Evolutionary conservation across 352 stramenopile genomes (phyloP), one percentile per base, ranked within the genome.

Genomic region (Pythium sukuiense): DNA sequence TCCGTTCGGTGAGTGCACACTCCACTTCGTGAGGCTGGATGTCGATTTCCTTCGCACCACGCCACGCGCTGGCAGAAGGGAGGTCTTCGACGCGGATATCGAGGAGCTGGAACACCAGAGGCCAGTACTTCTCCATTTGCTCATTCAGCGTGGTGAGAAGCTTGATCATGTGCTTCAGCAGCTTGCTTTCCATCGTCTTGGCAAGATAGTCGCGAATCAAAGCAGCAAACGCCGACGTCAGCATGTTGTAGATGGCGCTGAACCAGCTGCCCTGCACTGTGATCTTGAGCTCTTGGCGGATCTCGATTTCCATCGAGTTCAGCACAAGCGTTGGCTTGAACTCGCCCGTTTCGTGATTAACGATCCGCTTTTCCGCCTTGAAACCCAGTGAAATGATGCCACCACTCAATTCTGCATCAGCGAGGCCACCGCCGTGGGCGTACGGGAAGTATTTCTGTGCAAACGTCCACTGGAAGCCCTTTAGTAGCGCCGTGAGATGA

Each of bases 111-210:
- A 95, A 91, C 24, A 95, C 77, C 39, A 93, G 67, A 8, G 87
- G 82, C 87, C 87, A 95, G 67, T 93, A 95, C 55, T 91, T 83
- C 59, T 93, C 85, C 76, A 93, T 92, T 59, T 93, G 83, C 24
- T 80, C 73, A 64, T 95, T 95, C 41, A 95, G 69, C n/a, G 81
- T 90, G 35, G 69, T 78, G n/a, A 95, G 71, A 4, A 95, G 60
- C 59, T 87, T 90, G 59, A 93, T 92, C 76, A 92, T 90, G 66
- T 93, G 87, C 35, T 81, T 80, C 4, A 95, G 70, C 33, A 95
- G 46, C 50, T 91, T 95, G 32, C 70, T 87, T 71, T 93, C 87
- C 76, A 95, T 90, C 1, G 85, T 95, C 65, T 91, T 92, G 14
- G 85, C 77, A 59, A 95, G 49, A 64, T 95, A 95, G 35, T 95